Base-by-base conservation (phyloP, 306 rosid species). In the Vicia villosa region DNA sequence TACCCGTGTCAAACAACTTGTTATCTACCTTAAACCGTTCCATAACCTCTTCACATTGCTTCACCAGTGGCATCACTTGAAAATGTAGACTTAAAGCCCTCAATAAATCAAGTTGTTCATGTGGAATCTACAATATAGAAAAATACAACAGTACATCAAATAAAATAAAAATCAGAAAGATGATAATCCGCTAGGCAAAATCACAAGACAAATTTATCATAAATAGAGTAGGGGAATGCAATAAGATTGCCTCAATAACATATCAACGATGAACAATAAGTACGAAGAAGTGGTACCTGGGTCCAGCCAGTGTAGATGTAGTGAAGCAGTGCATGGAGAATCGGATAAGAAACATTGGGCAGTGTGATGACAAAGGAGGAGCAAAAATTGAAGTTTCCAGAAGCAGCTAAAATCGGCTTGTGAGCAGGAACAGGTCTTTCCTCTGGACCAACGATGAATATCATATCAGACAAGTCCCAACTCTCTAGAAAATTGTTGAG, bases 351-450 rank as follows among this genome's bases (percentile, higher is more conserved):
- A n/a, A 82, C 84, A 14, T 76, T 75, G 24, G 81, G 83, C 28
- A 90, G 80, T 55, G 74, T 73, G 68, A 90, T 74, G 58, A 85
- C 81, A 69, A 74, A 91, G 20, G 85, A 82, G 8, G 83, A 81
- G 69, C 74, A 76, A 5, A 84, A 40, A 59, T 87, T 80, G 43
- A 90, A 86, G 66, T 83, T 82, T 36, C 96, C 94, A 77, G 96
- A 85, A 17, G 94, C 87, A 15, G 73, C 84, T 81, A 93, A 83
- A 69, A 93, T 85, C 38, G 87, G 75, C 85, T 85, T 90, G 77
- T 93, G 98, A 80, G 97, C 96, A 76, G 97, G 98, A 43, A 93
- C 89, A 14, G 77, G 89, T 70, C 65, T 86, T 76, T 93, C 86
- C 49, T 87, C 94, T 3, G 74, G 57, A 37, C 89, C 90, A 54